Percentiles rank a stretch among this genome's conserved stretches.
Evolutionary conservation across 192 early-diverging fungal species (phyloP).

Genomic region (Podila verticillata): DNA sequence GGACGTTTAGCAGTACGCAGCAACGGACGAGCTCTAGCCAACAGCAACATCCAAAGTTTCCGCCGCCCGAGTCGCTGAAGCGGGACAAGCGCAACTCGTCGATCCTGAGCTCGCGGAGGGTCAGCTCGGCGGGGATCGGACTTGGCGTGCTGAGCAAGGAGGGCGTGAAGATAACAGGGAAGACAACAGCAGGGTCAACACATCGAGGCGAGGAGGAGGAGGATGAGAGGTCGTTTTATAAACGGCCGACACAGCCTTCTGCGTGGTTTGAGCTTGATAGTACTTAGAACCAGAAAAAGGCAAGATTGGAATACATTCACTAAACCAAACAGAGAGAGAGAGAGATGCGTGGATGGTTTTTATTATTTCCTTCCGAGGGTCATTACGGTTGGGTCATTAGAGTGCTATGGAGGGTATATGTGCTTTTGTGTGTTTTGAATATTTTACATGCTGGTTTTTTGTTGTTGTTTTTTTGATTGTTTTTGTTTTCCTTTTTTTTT

Average conservation of each 20-base stretch:
- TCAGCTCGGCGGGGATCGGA: constrained; percentile 48
- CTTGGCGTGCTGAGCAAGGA: constrained; percentile 45
- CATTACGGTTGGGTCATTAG: too few species aligned
- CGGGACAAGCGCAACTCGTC: constrained; percentile 50
- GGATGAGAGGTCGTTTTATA: constrained; percentile 2
- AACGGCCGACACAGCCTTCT: constrained; percentile 6
- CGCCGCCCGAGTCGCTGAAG: constrained; percentile 34
- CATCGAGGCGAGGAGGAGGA: background rate
- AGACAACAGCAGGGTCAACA: background rate
- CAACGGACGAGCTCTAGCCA: background rate
- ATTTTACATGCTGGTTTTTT: too few species aligned
- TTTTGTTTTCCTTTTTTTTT: too few species aligned
- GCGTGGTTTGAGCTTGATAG: constrained; percentile 27
- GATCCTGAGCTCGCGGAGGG: constrained; percentile 39
- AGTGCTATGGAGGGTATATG: too few species aligned
- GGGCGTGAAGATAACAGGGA: background rate
- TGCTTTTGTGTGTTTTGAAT: too few species aligned
- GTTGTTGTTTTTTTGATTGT: too few species aligned
- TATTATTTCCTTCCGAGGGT: too few species aligned
- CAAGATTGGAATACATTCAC: background rate
- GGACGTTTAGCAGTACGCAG: constrained; percentile 44
- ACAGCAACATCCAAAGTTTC: constrained; percentile 3
- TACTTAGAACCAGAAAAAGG: background rate
- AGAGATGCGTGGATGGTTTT: background rate
- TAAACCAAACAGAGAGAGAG: background rate